phyloP scores from a whole-genome alignment of 768 basidiomycete genomes.

The Kwoniella dendrophila region DNA sequence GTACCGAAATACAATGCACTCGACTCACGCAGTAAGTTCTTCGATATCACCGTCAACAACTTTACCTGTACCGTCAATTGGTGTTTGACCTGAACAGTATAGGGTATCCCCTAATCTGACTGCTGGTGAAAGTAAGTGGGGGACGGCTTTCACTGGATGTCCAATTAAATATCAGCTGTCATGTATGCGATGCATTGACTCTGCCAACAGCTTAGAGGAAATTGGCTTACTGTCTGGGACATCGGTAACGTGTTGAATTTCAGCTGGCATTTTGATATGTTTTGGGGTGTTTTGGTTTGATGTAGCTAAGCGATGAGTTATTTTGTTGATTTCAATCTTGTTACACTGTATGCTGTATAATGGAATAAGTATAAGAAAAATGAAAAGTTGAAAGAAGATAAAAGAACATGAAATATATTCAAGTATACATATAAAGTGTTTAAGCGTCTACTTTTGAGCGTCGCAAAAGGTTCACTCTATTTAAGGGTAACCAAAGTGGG shows the following conservation, averaged over 20 bases:
- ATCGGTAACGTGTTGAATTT: constrained; percentile 13
- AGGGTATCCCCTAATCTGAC: constrained; percentile 17
- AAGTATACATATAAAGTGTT: too few relatives aligned
- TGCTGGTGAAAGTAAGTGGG: constrained; percentile 16
- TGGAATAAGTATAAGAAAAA: too few relatives aligned
- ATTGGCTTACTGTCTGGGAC: constrained; percentile 20
- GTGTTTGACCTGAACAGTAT: constrained; percentile 15
- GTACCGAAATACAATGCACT: not conserved
- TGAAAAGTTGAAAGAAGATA: too few relatives aligned
- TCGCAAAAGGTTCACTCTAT: too few relatives aligned
- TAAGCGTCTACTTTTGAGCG: too few relatives aligned
- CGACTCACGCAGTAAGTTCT: constrained; percentile 14
- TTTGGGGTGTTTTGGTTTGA: too few relatives aligned
- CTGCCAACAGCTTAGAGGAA: too few relatives aligned
- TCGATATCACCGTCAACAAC: constrained; percentile 16
- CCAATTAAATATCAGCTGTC: not conserved
- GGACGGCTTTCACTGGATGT: constrained; percentile 12
- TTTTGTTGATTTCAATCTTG: too few relatives aligned
- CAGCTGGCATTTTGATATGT: not conserved
- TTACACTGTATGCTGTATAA: too few relatives aligned
- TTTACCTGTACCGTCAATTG: constrained; percentile 13
- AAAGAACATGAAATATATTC: too few relatives aligned
- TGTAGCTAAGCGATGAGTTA: too few relatives aligned
- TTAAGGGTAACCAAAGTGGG: too few relatives aligned
- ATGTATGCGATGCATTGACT: not conserved